Evolutionary conservation across 257 asterid genomes (phyloP), one percentile per base, ranked within the genome.

Genomic region (Eucommia ulmoides): DNA sequence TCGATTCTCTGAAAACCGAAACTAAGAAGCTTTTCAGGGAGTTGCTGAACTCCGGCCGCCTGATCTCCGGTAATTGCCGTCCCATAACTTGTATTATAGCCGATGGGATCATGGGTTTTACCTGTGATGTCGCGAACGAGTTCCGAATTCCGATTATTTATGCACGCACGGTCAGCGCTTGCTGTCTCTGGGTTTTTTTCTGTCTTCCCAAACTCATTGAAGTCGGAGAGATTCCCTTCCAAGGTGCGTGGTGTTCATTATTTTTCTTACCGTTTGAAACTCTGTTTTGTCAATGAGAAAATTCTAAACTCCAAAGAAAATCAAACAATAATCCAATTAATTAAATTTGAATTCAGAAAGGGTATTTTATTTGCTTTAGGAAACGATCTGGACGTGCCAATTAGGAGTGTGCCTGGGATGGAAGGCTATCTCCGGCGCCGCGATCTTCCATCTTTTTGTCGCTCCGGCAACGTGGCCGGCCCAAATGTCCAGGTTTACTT

Each of bases 391-490:
- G 88, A 83, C 26, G 24, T 18, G 12, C 23, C 57, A 22, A 59
- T 77, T 42, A 66, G 56, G 53, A 71, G 66, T 48, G 77, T 83
- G n/a, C 76, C 84, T 2, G 83, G 93, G 55, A 83, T 78, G 88
- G 83, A 75, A 51, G 47, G 54, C 22, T 68, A 62, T 50, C 79
- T 83, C 24, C 57, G 94, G 35, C 76, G 74, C n/a, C 76, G 88
- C 15, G 93, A 83, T 46, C 73, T 83, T 12, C 92, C 94, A 15
- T 54, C 73, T 21, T 71, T 78, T 24, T 75, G 74, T 53, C 73
- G 77, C 3, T 47, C 62, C 0, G 41, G 20, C 5, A 60, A 75
- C 33, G 0, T 62, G n/a, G 15, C 57, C 14, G 60, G 50, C 42
- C 61, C 78, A 0, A 45, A n/a, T 24, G 59, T 73, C 35, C 67